Evolutionary conservation across 1,284 basidiomycete species (phyloP), one percentile per base, ranked within the genome.

Genomic region (Ustilago cynodontis): DNA sequence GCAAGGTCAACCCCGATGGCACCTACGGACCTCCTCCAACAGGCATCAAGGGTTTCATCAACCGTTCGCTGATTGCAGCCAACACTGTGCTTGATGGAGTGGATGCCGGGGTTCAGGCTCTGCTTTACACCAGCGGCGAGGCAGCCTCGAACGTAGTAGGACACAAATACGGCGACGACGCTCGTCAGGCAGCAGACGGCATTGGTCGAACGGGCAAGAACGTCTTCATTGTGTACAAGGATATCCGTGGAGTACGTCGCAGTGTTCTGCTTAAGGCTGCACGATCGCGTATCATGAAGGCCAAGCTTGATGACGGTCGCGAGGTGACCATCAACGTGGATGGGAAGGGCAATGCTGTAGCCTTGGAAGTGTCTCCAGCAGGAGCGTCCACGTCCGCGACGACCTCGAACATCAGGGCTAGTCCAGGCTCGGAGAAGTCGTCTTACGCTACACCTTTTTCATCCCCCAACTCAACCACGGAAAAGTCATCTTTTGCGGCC

Each of bases 91-190:
- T 84, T 9, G 86, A 87, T 39, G 82, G 84, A 8, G 56, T 86
- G n/a, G 86, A 86, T 41, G 71, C 78, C 0, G 81, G 82, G 22
- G 82, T 68, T n/a, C 82, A 79, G 49, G 65, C 61, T 2, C 54
- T 82, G 4, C 59, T 86, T 8, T 77, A 78, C 20, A 81, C 79
- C 28, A 76, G 81, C 14, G 69, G 79, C 3, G 71, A 82, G 18
- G 82, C 85, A 0, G 80, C 84, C 0, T 81, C 81, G 11, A 61
- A 77, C 24, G 84, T 87, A 7, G 83, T 87, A 1, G 79, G 80
- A 24, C 86, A 87, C 80, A 67, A 64, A 29, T 86, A 82, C 51
- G 86, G 86, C 8, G 60, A 77, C 10, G 86, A 87, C 33, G 86
- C 86, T 6, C 65, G 78, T 7, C 58, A 76, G 13, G 55, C 86